These are phyloP conservation scores for Penicillium crustosum DNA, from an alignment of 2,329 filamentous ascomycete species.

Conservation along the genomic window DNA sequence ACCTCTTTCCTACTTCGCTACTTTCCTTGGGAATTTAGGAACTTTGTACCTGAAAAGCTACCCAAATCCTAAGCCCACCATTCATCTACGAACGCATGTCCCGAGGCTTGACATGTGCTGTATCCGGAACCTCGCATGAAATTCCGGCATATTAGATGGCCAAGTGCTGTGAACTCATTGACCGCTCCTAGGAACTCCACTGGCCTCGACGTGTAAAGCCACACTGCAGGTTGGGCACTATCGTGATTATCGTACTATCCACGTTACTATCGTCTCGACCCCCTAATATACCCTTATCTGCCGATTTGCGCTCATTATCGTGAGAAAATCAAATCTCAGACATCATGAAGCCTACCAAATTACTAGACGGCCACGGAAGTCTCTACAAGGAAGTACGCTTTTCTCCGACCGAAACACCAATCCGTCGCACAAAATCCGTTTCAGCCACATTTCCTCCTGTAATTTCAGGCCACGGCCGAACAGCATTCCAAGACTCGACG, in stretches of 20 bases:
- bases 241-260: neutral
- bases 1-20: neutral
- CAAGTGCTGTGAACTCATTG: conserved; percentile 1
- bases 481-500: conserved; percentile 16
- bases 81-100: neutral
- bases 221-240: conserved; percentile 7
- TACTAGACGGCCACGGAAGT: conserved; percentile 36
- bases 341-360: conserved; percentile 30
- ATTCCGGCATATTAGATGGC: neutral
- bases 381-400: conserved; percentile 46
- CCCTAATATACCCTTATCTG: conserved; percentile 6
- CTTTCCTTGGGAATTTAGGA: neutral
- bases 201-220: neutral
- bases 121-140: conserved; percentile 3
- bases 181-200: conserved; percentile 7
- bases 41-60: conserved; percentile 4
- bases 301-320: neutral
- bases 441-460: conserved; percentile 37
- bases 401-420: conserved; percentile 38
- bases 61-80: conserved; percentile 4
- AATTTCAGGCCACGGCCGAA: conserved; percentile 25
- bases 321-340: conserved; percentile 1
- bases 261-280: neutral
- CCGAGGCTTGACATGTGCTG: neutral
- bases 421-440: conserved; percentile 42